Evolutionary conservation across 2,329 filamentous ascomycete species (phyloP).

Genomic region (Albifimbria verrucaria): DNA sequence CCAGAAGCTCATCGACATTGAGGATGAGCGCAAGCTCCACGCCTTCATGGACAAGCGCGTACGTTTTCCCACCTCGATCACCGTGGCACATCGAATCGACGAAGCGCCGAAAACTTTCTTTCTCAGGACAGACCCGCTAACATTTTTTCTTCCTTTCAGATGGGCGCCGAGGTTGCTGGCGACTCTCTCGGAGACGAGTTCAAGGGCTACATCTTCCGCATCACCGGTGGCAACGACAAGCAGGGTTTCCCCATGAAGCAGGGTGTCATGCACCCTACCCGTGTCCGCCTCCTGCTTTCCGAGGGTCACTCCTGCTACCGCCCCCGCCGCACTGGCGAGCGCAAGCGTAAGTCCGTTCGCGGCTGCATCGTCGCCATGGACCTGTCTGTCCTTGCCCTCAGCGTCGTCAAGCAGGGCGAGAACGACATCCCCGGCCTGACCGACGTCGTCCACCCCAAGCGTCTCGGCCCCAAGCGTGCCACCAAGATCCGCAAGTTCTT

Average conservation of each 20-base stretch:
- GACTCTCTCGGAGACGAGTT: constrained; percentile 98
- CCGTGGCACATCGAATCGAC: constrained; percentile 5
- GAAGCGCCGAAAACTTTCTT: constrained; percentile 16
- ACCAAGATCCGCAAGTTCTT: constrained; percentile 99
- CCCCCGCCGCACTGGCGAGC: constrained; percentile 94
- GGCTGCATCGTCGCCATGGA: constrained; percentile 98
- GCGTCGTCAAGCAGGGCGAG: constrained; percentile 98
- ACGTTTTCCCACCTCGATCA: constrained; percentile 37
- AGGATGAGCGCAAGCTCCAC: constrained; percentile 99
- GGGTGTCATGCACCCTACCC: constrained; percentile 97
- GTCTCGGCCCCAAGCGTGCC: constrained; percentile 98
- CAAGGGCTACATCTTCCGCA: constrained; percentile 99
- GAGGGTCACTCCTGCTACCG: constrained; percentile 99
- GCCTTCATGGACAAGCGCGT: constrained; percentile 98
- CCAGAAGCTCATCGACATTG: constrained; percentile 98
- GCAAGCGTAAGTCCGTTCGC: constrained; percentile 98
- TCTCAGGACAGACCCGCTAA: constrained; percentile 1
- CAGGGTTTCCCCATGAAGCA: constrained; percentile 99
- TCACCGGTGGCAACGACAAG: constrained; percentile 99
- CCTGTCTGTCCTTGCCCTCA: constrained; percentile 88
- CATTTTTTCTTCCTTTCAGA: constrained; percentile 43
- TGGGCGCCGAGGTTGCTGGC: constrained; percentile 88
- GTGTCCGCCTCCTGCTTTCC: constrained; percentile 93
- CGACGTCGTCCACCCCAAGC: constrained; percentile 98
- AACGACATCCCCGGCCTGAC: constrained; percentile 91